Evolutionary conservation across 1,284 basidiomycete genomes (phyloP), one percentile per base, ranked within the genome.

Genomic region (Malassezia obtusa): DNA sequence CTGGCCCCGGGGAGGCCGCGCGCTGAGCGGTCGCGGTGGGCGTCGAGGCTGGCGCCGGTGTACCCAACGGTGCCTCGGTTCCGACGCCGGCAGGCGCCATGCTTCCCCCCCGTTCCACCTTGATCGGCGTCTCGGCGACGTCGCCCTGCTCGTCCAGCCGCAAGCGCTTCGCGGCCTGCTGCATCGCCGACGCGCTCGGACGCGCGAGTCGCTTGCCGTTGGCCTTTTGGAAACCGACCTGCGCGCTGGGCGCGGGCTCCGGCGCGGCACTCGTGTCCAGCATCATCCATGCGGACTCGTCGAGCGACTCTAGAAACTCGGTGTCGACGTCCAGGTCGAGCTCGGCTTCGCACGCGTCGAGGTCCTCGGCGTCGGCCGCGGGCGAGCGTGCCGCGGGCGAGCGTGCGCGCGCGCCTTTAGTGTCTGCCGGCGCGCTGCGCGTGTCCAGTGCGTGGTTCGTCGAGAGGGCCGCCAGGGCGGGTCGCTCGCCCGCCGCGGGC

Each of bases 101-200:
- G n/a, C n/a, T n/a, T n/a, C n/a, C n/a, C n/a, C n/a, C 28, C 28
- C 7, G 28, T 12, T 30, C 28, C 7, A 12, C 28, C 28, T 30
- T 30, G 28, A 30, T 30, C 28, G 28, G 28, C 28, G 28, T 12
- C 7, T 15, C 15, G 15, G 14, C 3, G 15, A 35, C 15, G 33
- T 17, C n/a, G 9, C 28, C 40, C n/a, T n/a, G n/a, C 24, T 45
- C 30, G 28, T 56, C 48, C 3, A 56, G 33, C 7, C 33, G 26
- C 17, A 56, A 44, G 15, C 53, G 53, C 37, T 56, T 56, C 17
- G 53, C 53, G 19, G 53, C 53, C 40, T 39, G 22, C 19, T 50
- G 43, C 43, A 56, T 35, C 31, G 53, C 53, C 4, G 36, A 14
- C 17, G 38, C 48, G 30, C 47, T 55, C 6, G 52, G 52, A 4